These are phyloP conservation scores for Pseudopithomyces chartarum DNA, from an alignment of 2,329 filamentous ascomycete genomes.

Conservation along the genomic window DNA sequence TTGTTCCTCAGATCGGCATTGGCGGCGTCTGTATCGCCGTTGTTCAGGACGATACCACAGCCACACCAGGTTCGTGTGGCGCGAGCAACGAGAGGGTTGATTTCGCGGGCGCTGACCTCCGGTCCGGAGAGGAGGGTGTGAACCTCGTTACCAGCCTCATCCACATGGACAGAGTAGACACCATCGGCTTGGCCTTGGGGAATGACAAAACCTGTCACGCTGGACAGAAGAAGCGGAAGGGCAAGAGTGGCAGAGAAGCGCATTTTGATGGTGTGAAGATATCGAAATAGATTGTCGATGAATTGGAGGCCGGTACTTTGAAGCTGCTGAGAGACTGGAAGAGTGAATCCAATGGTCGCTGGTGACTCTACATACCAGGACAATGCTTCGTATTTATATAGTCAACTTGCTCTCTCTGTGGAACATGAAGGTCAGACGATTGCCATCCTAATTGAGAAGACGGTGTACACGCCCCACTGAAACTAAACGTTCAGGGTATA, in stretches of 20 bases:
- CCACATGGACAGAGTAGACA: background rate
- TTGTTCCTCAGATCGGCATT: background rate
- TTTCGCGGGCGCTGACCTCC: background rate
- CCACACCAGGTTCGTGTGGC: background rate
- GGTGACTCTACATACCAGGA: no score
- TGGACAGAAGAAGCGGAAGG: background rate
- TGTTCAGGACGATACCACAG: background rate
- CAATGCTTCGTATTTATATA: no score
- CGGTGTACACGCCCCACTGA: no score
- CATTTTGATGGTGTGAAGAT: background rate
- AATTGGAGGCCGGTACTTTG: no score
- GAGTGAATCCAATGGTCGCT: no score
- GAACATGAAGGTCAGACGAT: no score
- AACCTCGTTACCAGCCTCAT: background rate
- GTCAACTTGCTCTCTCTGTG: no score
- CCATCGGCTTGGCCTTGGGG: background rate
- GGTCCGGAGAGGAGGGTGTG: background rate
- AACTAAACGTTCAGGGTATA: no score
- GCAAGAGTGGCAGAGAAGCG: background rate
- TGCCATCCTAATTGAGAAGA: no score
- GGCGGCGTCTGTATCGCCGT: background rate
- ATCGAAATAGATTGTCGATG: background rate
- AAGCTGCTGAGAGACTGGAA: no score
- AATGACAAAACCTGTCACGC: background rate
- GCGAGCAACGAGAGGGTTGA: background rate